Conservation (phyloP, 306 rosid species). For the Cercis canadensis region DNA sequence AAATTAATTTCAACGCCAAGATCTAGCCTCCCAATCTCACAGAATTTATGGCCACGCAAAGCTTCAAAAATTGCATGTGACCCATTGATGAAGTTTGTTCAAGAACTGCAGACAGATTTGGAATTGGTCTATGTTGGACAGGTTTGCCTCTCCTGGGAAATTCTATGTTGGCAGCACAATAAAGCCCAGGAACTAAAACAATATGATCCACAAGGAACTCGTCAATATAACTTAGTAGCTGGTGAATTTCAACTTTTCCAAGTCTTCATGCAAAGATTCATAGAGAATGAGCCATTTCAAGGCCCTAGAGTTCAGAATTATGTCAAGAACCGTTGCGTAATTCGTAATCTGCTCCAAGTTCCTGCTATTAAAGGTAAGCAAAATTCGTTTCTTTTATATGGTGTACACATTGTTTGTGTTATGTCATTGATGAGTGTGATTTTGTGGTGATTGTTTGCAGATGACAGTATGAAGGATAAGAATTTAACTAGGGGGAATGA, state of each 20-base stretch:
- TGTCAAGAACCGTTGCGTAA: conserved; percentile 72
- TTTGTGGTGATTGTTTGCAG: conserved; percentile 42
- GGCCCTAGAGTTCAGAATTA: conserved; percentile 78
- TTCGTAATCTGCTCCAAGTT: conserved; percentile 75
- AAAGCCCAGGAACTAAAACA: conserved; percentile 69
- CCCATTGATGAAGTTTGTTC: conserved; percentile 55
- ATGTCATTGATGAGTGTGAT: no score
- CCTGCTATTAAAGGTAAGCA: conserved; percentile 73
- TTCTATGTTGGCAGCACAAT: conserved; percentile 83
- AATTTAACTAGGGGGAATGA: conserved; percentile 42
- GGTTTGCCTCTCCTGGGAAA: conserved; percentile 94
- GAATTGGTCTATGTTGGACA: conserved; percentile 94
- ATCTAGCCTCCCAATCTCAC: conserved; percentile 49
- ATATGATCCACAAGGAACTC: conserved; percentile 38
- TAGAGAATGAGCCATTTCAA: conserved; percentile 83
- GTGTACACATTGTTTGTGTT: not conserved
- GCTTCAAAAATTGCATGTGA: conserved; percentile 47
- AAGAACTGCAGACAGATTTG: conserved; percentile 71
- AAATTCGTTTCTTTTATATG: not conserved
- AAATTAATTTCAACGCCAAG: conserved; percentile 51
- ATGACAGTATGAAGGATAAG: conserved; percentile 59
- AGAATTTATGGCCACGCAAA: conserved; percentile 62
- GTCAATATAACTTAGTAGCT: conserved; percentile 67
- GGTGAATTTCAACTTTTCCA: conserved; percentile 83
- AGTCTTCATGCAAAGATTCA: conserved; percentile 75